Evolutionary conservation across 2,329 filamentous ascomycete species (phyloP).

Genomic region (Alternaria infectoria): DNA sequence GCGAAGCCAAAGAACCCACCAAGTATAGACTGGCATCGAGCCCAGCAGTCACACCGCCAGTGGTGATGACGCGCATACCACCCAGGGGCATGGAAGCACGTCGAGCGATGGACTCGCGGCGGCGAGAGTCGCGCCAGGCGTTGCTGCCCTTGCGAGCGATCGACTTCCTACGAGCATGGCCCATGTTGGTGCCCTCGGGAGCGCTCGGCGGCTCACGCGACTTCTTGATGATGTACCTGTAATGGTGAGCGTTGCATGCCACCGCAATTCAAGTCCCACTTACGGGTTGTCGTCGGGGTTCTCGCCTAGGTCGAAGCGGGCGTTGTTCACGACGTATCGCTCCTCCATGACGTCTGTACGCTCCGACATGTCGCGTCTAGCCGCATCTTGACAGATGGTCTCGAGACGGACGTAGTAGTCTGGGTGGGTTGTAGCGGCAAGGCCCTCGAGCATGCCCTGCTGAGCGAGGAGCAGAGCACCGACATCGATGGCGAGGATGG

Average conservation of each 20-base stretch:
- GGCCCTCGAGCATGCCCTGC: conserved; percentile 76
- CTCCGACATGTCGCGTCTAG: conserved; percentile 72
- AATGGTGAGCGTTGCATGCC: conserved; percentile 57
- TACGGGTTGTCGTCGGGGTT: conserved; percentile 75
- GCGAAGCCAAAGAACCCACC: conserved; percentile 80
- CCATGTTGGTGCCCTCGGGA: conserved; percentile 59
- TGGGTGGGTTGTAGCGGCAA: conserved; percentile 82
- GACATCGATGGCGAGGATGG: conserved; percentile 79
- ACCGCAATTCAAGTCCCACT: conserved; percentile 1
- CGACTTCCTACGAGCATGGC: conserved; percentile 51
- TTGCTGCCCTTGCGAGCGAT: conserved; percentile 77
- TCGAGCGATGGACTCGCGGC: conserved; percentile 80
- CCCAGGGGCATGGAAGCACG: conserved; percentile 76
- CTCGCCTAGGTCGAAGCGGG: conserved; percentile 79
- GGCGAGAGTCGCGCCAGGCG: conserved; percentile 77
- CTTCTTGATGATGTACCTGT: conserved; percentile 80
- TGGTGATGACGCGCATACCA: conserved; percentile 76
- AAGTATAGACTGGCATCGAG: conserved; percentile 85
- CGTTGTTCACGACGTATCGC: conserved; percentile 89
- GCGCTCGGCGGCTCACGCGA: conserved; percentile 49
- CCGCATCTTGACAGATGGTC: conserved; percentile 77
- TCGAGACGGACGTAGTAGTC: conserved; percentile 82
- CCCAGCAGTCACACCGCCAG: conserved; percentile 78
- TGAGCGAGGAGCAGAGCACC: conserved; percentile 79
- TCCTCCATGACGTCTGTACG: conserved; percentile 84